These are phyloP conservation scores for Epichloe brachyelytri DNA, from an alignment of 2,329 filamentous ascomycete genomes.

Conservation along the genomic window DNA sequence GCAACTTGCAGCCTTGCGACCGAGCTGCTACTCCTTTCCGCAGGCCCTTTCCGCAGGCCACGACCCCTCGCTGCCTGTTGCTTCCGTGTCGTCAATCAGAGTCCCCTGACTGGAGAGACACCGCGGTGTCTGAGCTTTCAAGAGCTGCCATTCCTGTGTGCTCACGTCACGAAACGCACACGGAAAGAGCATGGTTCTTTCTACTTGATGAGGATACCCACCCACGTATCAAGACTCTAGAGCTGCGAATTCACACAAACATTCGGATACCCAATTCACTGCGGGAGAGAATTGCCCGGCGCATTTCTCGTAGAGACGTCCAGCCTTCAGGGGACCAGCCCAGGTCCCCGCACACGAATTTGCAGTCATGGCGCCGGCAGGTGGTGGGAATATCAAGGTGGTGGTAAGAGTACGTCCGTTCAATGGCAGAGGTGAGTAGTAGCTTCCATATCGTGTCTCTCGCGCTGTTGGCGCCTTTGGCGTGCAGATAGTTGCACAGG, in stretches of 20 bases:
- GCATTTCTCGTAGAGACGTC: conserved; percentile 15
- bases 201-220: conserved; percentile 6
- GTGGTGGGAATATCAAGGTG: conserved; percentile 98
- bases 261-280: neutral
- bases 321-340: conserved; percentile 19
- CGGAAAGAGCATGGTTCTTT: conserved; percentile 8
- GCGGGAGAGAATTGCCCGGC: conserved; percentile 7
- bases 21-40: neutral
- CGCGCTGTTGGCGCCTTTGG: neutral
- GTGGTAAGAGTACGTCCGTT: conserved; percentile 94
- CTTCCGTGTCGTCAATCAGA: neutral
- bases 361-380: conserved; percentile 34
- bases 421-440: conserved; percentile 72
- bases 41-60: neutral
- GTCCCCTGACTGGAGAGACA: neutral
- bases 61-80: neutral
- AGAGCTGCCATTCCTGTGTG: neutral
- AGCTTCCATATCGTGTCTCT: neutral
- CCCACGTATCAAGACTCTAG: neutral
- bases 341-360: conserved; percentile 21
- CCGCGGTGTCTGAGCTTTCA: neutral
- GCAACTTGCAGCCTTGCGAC: neutral
- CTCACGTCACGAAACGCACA: neutral
- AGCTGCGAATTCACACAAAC: neutral
- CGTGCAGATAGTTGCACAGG: conserved; percentile 18